phyloP scores from a whole-genome alignment of 352 stramenopile species.

The Phytopythium chamaehyphon region DNA sequence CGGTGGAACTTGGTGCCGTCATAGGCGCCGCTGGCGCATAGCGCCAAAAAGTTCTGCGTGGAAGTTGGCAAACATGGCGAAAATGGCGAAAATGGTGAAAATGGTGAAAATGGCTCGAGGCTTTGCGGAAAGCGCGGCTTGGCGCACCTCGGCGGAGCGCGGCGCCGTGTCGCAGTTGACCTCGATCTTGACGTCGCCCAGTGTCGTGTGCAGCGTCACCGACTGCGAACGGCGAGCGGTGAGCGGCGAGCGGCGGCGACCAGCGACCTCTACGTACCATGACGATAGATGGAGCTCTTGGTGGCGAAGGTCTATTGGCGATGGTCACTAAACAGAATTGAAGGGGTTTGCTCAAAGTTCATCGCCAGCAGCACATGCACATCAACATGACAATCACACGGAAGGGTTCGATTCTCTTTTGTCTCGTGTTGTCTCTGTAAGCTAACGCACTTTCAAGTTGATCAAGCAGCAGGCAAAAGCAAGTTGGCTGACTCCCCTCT shows the following conservation, averaged over 20 bases:
- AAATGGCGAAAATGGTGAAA: slow-evolving; percentile 1
- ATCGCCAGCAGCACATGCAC: too few relatives aligned
- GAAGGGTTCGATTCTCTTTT: too few relatives aligned
- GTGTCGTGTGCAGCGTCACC: slow-evolving; percentile 93
- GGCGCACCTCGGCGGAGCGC: slow-evolving; percentile 67
- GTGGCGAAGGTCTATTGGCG: too few relatives aligned
- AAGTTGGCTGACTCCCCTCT: slow-evolving; percentile 4
- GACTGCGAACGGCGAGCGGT: slow-evolving; percentile 36
- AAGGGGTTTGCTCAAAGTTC: too few relatives aligned
- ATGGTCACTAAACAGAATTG: too few relatives aligned
- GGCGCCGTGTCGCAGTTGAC: slow-evolving; percentile 94
- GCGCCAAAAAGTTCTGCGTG: slow-evolving; percentile 94
- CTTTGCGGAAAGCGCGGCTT: not conserved
- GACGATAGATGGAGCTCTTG: too few relatives aligned
- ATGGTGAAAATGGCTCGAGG: not conserved
- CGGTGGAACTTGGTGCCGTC: slow-evolving; percentile 90
- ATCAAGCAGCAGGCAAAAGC: not conserved
- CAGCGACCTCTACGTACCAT: too few relatives aligned
- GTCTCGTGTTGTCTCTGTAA: too few relatives aligned
- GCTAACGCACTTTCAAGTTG: too few relatives aligned
- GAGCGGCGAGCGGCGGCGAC: not conserved
- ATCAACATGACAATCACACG: too few relatives aligned
- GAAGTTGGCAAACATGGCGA: too few relatives aligned
- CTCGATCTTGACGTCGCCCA: slow-evolving; percentile 97
- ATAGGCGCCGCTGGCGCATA: slow-evolving; percentile 90